Evolutionary conservation across 148 eudicot species (phyloP), one percentile per base, ranked within the genome.

Genomic region (Beta vulgaris): DNA sequence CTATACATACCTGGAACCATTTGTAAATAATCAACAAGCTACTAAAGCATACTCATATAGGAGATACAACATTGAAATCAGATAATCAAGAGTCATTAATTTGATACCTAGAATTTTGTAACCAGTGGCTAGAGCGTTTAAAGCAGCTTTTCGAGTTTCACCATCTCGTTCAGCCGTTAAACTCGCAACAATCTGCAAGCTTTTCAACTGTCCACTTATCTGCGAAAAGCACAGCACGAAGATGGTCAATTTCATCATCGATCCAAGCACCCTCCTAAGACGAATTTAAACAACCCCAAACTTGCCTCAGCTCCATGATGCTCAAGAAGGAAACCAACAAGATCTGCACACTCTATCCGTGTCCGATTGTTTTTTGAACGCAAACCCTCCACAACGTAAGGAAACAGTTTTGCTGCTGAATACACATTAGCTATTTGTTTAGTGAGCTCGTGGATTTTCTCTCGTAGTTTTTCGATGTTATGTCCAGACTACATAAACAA

Each of bases 131-230:
- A 95, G 77, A 65, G 92, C 73, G 77, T 95, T 92, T 61, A 95
- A 82, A 74, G 99, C 92, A 72, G 98, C 98, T 79, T 95, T 95
- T 73, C 98, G 83, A 74, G 86, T 84, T 76, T 95, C 99, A 85
- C 97, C 96, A 85, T 95, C 99, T 59, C 98, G 87, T 81, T 95
- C 98, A 49, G 94, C 91, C 54, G 99, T 95, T 83, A 95, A 83
- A 81, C 86, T 92, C 66, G 99, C 99, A 61, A 95, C 94, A 77
- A 90, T 84, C 85, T 92, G 99, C 88, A 95, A 85, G 76, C 89
- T 90, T 78, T 95, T 95, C 80, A 95, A 75, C 72, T 95, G 98
- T 23, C 92, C 97, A 72, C 82, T 82, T 60, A 95, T 88, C 98
- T 95, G 91, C 19, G 61, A 35, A 73, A 11, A 77, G 32, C 6